These are phyloP conservation scores for Pelargonium fulgidum DNA, from an alignment of 441 rosid genomes.

Conservation along the genomic window DNA sequence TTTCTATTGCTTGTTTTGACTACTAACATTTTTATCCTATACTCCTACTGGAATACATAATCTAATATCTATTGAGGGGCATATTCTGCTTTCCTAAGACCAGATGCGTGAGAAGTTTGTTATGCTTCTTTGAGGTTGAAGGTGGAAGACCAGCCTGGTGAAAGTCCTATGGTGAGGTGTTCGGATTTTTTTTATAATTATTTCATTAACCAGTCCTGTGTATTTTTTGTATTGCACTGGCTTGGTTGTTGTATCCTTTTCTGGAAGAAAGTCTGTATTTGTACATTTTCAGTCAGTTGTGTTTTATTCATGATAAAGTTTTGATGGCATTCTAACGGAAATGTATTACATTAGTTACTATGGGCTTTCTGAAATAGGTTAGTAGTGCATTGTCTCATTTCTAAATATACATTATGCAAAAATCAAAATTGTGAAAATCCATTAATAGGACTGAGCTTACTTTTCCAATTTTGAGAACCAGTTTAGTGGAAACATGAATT, in stretches of 20 bases:
- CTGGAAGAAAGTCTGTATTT: neutral
- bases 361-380: neutral
- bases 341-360: neutral
- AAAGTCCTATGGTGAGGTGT: no score
- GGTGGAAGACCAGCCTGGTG: neutral
- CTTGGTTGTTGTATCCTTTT: neutral
- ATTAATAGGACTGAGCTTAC: neutral
- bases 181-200: no score
- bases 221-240: neutral
- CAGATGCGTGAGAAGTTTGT: neutral
- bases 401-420: neutral
- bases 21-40: neutral
- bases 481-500: neutral
- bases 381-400: neutral
- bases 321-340: neutral
- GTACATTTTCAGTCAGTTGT: neutral
- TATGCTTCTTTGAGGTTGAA: slow-evolving; percentile 1
- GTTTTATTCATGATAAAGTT: neutral
- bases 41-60: neutral
- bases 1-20: no score
- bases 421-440: neutral
- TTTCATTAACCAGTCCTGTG: neutral
- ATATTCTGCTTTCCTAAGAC: no score
- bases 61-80: neutral
- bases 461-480: neutral